phyloP scores from a whole-genome alignment of 352 stramenopile species.

The Blastocystis sp. region DNA sequence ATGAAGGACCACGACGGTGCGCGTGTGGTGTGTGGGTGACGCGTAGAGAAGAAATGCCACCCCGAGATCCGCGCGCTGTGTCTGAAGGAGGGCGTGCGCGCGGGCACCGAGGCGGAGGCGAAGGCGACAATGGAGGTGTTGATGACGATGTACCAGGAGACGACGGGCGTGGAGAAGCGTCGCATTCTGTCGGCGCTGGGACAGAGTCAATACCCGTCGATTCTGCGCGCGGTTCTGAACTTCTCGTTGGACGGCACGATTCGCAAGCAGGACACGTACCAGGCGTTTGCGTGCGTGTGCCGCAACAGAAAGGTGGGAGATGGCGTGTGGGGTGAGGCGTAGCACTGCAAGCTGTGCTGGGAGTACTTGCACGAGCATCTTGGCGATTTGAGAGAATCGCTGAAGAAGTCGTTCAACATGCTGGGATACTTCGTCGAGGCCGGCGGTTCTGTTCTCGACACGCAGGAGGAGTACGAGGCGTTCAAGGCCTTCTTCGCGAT shows the following conservation, averaged over 20 bases:
- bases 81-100: constrained; percentile 79
- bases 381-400: constrained; percentile 77
- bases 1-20: constrained; percentile 25
- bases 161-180: constrained; percentile 46
- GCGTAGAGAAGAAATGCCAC: constrained; percentile 37
- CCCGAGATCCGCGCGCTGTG: constrained; percentile 36
- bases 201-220: constrained; percentile 76
- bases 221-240: constrained; percentile 81
- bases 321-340: background rate
- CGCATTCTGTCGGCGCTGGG: constrained; percentile 79
- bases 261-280: constrained; percentile 80
- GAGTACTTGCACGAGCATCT: constrained; percentile 81
- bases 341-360: constrained; percentile 79
- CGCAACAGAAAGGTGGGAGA: constrained; percentile 77
- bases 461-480: background rate
- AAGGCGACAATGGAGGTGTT: constrained; percentile 80
- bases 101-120: constrained; percentile 79
- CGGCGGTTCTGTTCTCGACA: constrained; percentile 49
- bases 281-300: constrained; percentile 79
- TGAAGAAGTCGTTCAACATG: constrained; percentile 69
- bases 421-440: constrained; percentile 69
- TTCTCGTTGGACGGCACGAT: constrained; percentile 80
- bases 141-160: constrained; percentile 78
- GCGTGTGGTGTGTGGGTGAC: background rate
- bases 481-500: constrained; percentile 58